A percentile compares a stretch with the other conserved stretches of the same genome.
These are phyloP conservation scores for Talaromyces sp. DNA, from an alignment of 2,329 filamentous ascomycete genomes.

Conservation along the genomic window DNA sequence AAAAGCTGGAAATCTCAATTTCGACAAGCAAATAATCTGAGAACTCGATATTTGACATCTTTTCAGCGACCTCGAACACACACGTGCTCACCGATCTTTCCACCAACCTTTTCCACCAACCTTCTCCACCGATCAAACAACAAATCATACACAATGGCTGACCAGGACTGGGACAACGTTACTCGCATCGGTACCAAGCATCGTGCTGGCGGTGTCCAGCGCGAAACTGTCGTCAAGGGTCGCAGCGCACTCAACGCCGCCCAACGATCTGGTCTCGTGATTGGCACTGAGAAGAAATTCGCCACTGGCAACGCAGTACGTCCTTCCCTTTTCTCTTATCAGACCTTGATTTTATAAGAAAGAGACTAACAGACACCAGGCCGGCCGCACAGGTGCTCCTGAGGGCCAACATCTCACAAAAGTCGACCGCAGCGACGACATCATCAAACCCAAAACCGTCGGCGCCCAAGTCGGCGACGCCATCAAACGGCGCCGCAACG, in stretches of 20 bases:
- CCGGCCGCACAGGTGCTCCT: conserved; percentile 45
- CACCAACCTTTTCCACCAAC: too few relatives aligned
- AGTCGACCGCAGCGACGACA: conserved; percentile 95
- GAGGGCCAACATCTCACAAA: conserved; percentile 97
- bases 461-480: conserved; percentile 76
- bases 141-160: conserved; percentile 42
- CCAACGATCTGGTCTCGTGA: conserved; percentile 69
- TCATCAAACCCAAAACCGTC: conserved; percentile 93
- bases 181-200: conserved; percentile 93
- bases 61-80: background rate
- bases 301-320: conserved; percentile 74
- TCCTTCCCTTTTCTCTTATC: conserved; percentile 22
- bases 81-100: background rate
- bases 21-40: background rate
- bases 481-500: conserved; percentile 74
- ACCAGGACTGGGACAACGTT: conserved; percentile 77
- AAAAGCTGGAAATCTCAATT: background rate
- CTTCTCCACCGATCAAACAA: background rate
- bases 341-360: background rate
- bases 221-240: conserved; percentile 86
- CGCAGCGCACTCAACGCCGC: conserved; percentile 85
- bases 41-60: background rate
- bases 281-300: conserved; percentile 91
- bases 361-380: conserved; percentile 30
- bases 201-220: conserved; percentile 61